Conservation (phyloP, 805 yeast species). For the Millerago galiae region DNA sequence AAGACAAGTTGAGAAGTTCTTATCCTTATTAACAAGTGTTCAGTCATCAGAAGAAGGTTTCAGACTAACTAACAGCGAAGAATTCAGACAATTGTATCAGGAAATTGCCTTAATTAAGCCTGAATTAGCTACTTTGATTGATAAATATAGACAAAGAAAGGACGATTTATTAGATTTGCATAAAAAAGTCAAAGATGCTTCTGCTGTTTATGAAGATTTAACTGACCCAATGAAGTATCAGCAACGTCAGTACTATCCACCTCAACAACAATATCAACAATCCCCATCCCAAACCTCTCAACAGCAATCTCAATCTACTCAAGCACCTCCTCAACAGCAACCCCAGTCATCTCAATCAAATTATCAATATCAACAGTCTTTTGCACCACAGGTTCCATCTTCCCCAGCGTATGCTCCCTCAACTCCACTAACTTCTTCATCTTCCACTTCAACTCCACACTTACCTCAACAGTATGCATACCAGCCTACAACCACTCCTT, state of each 20-base stretch:
- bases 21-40: constrained; percentile 44
- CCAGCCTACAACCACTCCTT: neutral
- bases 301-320: constrained; percentile 32
- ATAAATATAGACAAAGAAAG: constrained; percentile 67
- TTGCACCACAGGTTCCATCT: constrained; percentile 1
- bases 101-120: constrained; percentile 68
- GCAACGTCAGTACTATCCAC: constrained; percentile 11
- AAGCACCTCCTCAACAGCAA: constrained; percentile 26
- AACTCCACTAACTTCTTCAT: neutral
- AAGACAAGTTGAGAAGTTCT: constrained; percentile 62
- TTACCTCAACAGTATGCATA: neutral
- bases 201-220: constrained; percentile 60
- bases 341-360: constrained; percentile 25
- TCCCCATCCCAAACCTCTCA: constrained; percentile 19
- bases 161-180: constrained; percentile 73
- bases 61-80: constrained; percentile 47
- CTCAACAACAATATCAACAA: constrained; percentile 29
- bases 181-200: constrained; percentile 62
- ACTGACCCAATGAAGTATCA: constrained; percentile 40
- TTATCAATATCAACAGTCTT: constrained; percentile 2
- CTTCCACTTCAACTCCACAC: neutral
- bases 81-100: constrained; percentile 68
- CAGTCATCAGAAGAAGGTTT: constrained; percentile 24
- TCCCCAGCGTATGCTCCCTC: constrained; percentile 1
- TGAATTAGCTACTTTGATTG: constrained; percentile 66